A percentile compares a stretch with the other conserved stretches of the same genome.
phyloP scores from a whole-genome alignment of 164 flowering plant genomes.

The Saururus chinensis region DNA sequence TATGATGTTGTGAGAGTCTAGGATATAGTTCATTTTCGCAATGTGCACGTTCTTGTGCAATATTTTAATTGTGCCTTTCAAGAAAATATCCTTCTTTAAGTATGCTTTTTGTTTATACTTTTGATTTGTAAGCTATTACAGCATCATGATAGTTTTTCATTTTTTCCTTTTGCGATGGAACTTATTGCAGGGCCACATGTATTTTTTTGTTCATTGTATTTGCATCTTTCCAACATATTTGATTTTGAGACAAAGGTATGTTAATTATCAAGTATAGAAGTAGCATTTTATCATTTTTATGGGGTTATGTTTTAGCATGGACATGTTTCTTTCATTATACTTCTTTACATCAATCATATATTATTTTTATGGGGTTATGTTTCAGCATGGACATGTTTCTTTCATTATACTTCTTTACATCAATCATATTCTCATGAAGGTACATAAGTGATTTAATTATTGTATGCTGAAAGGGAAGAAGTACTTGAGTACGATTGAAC shows the following conservation, averaged over 20 bases:
- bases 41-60: conserved; percentile 61
- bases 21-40: not conserved
- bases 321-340: no score
- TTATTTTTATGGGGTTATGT: not conserved
- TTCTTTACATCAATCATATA: no score
- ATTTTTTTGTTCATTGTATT: conserved; percentile 61
- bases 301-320: not conserved
- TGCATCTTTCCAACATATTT: conserved; percentile 94
- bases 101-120: conserved; percentile 10
- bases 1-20: not conserved
- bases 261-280: no score
- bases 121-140: not conserved
- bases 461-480: not conserved
- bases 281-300: not conserved
- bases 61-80: conserved; percentile 95
- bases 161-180: not conserved
- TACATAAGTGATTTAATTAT: not conserved
- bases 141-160: no score
- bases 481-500: not conserved
- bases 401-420: no score
- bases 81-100: conserved; percentile 93
- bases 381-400: no score
- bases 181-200: conserved; percentile 81
- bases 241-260: conserved; percentile 96
- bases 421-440: not conserved